Evolutionary conservation across 1,284 basidiomycete genomes (phyloP), one percentile per base, ranked within the genome.

Genomic region (Lignosus rhinocerotis): DNA sequence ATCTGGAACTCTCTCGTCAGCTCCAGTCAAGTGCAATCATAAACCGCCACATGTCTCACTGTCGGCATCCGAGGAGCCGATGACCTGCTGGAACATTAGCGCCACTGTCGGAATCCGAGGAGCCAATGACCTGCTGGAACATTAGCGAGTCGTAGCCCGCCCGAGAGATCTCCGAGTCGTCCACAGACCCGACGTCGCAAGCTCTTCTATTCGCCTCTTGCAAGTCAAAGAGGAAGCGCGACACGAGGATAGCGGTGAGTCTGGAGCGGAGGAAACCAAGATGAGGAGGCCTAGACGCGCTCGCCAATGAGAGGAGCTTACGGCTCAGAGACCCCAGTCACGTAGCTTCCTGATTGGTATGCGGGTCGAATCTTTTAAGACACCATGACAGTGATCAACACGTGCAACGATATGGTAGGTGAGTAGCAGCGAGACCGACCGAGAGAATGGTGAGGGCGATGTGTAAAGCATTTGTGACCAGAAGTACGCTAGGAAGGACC

Each of bases 141-240:
- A 39, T 39, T 3, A 39, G 36, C 6, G 36, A 39, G 36, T 39
- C 36, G 36, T 39, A 39, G 3, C 11, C 9, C 36, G n/a, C n/a
- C 36, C 36, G 12, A 12, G 36, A 39, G 36, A 39, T 39, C 36
- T 6, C 11, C 14, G 36, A 39, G 5, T 39, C 36, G 36, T 39
- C 36, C 6, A 14, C n/a, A 19, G 34, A 48, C 19, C 16, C 36
- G 36, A 55, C 36, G 11, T 51, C 36, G 11, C 51, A 25, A 4
- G 55, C 43, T 7, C 41, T 32, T 19, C 41, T 36, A 33, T 52
- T 52, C 8, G 46, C 54, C n/a, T 45, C 45, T 39, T 56, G 58
- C 17, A 60, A 54, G 39, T 59, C 49, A 21, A 59, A 36, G 19
- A 59, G 31, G 58, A 59, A 59, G 21, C 53, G 58, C 11, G 58